phyloP scores from a whole-genome alignment of 1,284 basidiomycete species.

The Sutorius eximius region DNA sequence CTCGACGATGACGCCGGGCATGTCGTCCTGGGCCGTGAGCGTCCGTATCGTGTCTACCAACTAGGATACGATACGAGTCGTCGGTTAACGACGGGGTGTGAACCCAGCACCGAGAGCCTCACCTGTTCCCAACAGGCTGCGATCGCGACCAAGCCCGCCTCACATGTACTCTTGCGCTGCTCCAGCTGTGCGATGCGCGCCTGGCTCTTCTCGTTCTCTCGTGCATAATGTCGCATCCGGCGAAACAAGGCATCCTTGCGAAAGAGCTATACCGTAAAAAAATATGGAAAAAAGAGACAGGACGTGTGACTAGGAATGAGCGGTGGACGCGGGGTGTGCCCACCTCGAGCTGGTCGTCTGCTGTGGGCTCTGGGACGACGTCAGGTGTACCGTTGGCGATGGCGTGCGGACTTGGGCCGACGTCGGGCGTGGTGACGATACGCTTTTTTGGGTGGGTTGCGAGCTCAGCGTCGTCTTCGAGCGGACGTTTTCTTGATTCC shows the following conservation, averaged over 20 bases:
- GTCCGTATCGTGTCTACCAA: slow-evolving; percentile 67
- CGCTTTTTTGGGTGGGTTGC: slow-evolving; percentile 61
- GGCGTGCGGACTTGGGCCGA: slow-evolving; percentile 54
- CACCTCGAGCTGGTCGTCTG: slow-evolving; percentile 74
- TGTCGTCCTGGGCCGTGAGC: slow-evolving; percentile 56
- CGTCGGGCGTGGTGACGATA: slow-evolving; percentile 47
- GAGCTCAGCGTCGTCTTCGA: slow-evolving; percentile 54
- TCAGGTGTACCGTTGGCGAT: slow-evolving; percentile 47
- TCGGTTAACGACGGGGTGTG: neutral
- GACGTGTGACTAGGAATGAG: slow-evolving; percentile 25
- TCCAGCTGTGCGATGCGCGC: slow-evolving; percentile 73
- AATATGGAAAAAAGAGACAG: slow-evolving; percentile 12
- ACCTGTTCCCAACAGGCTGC: slow-evolving; percentile 93
- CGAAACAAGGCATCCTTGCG: slow-evolving; percentile 93
- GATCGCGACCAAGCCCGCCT: slow-evolving; percentile 78
- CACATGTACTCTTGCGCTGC: slow-evolving; percentile 68
- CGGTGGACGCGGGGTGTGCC: slow-evolving; percentile 25
- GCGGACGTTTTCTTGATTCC: slow-evolving; percentile 66
- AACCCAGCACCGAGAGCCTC: slow-evolving; percentile 11
- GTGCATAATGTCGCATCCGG: slow-evolving; percentile 87
- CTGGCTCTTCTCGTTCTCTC: slow-evolving; percentile 74
- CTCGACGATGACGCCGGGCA: slow-evolving; percentile 45
- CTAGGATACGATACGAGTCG: slow-evolving; percentile 37
- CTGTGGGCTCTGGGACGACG: slow-evolving; percentile 51
- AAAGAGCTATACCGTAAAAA: slow-evolving; percentile 51